Conservation (phyloP, 495 filamentous ascomycete genomes). For the Hyphodiscus hymeniophilus region DNA sequence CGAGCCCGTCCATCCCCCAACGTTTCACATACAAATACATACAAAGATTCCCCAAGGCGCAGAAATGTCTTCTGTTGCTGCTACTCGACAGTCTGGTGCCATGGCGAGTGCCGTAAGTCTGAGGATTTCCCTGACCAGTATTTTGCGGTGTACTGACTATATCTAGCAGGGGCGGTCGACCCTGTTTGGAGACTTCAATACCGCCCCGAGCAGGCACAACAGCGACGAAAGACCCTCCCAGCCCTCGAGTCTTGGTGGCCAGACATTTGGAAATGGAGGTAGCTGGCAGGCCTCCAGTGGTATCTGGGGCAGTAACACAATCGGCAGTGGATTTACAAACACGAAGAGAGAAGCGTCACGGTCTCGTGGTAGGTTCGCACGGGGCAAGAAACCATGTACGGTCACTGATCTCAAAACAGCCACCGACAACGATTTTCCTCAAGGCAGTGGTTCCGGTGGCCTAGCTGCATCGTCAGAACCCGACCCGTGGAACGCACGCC, state of each 20-base stretch:
- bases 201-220: conserved; percentile 23
- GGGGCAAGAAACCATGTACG: neutral
- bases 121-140: neutral
- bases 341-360: conserved; percentile 30
- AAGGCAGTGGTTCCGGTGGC: conserved; percentile 52
- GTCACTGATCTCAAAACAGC: conserved; percentile 13
- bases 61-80: conserved; percentile 21
- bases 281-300: conserved; percentile 43
- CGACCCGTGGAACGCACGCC: conserved; percentile 43
- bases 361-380: conserved; percentile 34
- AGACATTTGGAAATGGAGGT: conserved; percentile 37
- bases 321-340: conserved; percentile 39
- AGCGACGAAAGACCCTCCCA: conserved; percentile 30
- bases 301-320: conserved; percentile 51
- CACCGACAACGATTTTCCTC: conserved; percentile 11
- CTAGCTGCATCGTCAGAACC: conserved; percentile 57
- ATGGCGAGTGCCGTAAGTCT: conserved; percentile 19
- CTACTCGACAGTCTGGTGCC: conserved; percentile 16
- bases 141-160: conserved; percentile 8
- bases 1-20: conserved; percentile 2
- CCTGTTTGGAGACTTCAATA: conserved; percentile 28
- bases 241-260: conserved; percentile 31
- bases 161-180: conserved; percentile 27
- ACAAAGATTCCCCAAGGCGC: neutral
- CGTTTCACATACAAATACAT: conserved; percentile 2